Evolutionary conservation across 2,329 filamentous ascomycete species (phyloP), one percentile per base, ranked within the genome.

Genomic region (Colletotrichum sp.): DNA sequence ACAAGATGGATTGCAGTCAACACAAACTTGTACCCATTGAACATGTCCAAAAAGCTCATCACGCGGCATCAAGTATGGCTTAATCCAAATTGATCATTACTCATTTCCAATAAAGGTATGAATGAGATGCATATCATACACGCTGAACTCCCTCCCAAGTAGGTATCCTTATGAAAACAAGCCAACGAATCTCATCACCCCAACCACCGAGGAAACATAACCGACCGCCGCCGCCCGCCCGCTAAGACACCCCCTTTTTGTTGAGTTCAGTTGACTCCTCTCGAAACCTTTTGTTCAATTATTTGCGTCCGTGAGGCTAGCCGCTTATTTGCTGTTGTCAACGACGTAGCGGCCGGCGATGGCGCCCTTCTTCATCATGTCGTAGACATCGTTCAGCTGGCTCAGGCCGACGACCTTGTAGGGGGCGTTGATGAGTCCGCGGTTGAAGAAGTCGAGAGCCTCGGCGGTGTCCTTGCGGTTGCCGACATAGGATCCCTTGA

Each of bases 401-500:
- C 92, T 93, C 74, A 98, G 87, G 16, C 95, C 95, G 67, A 95
- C 92, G 9, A 91, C 90, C 92, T 98, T 97, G 90, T 90, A 97
- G 9, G 96, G 96, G 7, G 92, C 92, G 81, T 95, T 93, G 89
- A 98, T 96, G 76, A 97, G 86, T 18, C 96, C 96, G 27, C 93
- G 90, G 71, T 90, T 87, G 88, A 91, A 98, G 87, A 98, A 98
- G 78, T 98, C 96, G 76, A 98, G 88, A 4, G 96, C 96, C 87
- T 98, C 96, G 67, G 92, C 90, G 1, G 92, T 93, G 82, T 98
- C 96, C 82, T 93, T 92, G 78, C 96, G 91, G 87, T 98, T 98
- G 72, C 96, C 96, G 78, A 98, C 96, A 82, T 98, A 98, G 79
- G 92, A 95, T 74, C 96, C 96, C 87, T 94, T 94, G 88, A 98